Base-by-base conservation (phyloP, 441 rosid species). In the Populus tomentosa region DNA sequence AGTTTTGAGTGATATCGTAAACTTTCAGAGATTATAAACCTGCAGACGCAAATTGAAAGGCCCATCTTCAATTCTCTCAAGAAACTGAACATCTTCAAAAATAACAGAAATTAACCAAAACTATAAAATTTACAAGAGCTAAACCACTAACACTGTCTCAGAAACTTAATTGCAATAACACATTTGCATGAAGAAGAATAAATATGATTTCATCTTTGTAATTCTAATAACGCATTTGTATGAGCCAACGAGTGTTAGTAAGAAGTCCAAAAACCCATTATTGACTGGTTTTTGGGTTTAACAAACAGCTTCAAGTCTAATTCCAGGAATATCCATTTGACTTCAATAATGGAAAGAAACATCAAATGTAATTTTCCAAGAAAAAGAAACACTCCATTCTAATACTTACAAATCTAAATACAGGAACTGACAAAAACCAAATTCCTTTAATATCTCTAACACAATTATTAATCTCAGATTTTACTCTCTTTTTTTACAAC, bases 401-500 rank as follows among this genome's bases (percentile, higher is more conserved):
- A 33, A 65, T 24, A 66, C 67, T 68, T 13, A 69, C 5, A 61
- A 8, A 9, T 61, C 61, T 20, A 74, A 65, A 30, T 73, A 40
- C 14, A 75, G 64, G 32, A 75, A 10, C 77, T 71, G 32, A 24
- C 24, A 71, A 28, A 77, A 42, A 71, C 32, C 62, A 73, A 40
- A 28, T 23, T 24, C 50, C 42, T 38, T 8, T 4, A 10, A 33
- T 62, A 6, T 16, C 13, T 73, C 69, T 73, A 38, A 13, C 32
- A 76, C 20, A 35, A 72, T 35, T 21, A 40, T 71, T 35, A 59
- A 24, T 69, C 67, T 69, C 50, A 50, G 36, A 35, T 24, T 72
- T 36, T 35, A 33, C 36, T 64, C 18, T 26, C 18, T 70, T 33
- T 75, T 64, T 36, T n/a, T 24, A 59, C 62, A 35, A 23, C 63